Evolutionary conservation across 495 filamentous ascomycete species (phyloP).

Genomic region (Aspergillus incahuasiensis): DNA sequence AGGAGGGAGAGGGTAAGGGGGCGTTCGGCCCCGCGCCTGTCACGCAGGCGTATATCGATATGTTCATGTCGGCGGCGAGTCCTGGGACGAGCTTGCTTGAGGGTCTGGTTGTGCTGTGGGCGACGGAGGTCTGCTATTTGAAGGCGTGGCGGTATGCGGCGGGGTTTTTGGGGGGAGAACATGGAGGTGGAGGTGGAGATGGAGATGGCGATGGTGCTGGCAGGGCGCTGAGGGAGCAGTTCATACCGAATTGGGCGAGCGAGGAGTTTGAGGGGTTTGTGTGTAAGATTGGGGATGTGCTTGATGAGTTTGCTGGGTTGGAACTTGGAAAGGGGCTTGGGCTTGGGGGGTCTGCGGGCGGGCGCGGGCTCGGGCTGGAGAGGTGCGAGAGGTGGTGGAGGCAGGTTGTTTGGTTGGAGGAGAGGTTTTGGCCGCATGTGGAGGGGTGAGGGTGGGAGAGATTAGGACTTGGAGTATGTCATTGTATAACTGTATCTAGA

Average conservation of each 20-base stretch:
- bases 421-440: slow-evolving; percentile 45
- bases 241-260: slow-evolving; percentile 65
- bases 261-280: slow-evolving; percentile 57
- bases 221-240: slow-evolving; percentile 55
- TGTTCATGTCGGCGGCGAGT: slow-evolving; percentile 50
- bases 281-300: slow-evolving; percentile 30
- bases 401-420: slow-evolving; percentile 52
- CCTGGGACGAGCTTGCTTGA: slow-evolving; percentile 50
- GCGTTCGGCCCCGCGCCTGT: slow-evolving; percentile 37
- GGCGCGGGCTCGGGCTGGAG: slow-evolving; percentile 28
- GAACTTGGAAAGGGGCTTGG: slow-evolving; percentile 32
- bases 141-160: slow-evolving; percentile 56
- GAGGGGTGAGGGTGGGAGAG: background rate
- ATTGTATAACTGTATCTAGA: no score
- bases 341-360: no score
- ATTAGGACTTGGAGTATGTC: no score
- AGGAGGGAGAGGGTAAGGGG: slow-evolving; percentile 10
- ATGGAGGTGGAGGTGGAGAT: slow-evolving; percentile 37
- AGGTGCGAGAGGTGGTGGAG: slow-evolving; percentile 45
- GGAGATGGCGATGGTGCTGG: slow-evolving; percentile 60
- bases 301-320: slow-evolving; percentile 41
- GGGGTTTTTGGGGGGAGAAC: slow-evolving; percentile 22
- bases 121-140: slow-evolving; percentile 63
- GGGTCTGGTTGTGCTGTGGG: slow-evolving; percentile 67
- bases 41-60: slow-evolving; percentile 49